Conservation (phyloP, 1,139 yeast species). For the Tardiomyces digboiensis region DNA sequence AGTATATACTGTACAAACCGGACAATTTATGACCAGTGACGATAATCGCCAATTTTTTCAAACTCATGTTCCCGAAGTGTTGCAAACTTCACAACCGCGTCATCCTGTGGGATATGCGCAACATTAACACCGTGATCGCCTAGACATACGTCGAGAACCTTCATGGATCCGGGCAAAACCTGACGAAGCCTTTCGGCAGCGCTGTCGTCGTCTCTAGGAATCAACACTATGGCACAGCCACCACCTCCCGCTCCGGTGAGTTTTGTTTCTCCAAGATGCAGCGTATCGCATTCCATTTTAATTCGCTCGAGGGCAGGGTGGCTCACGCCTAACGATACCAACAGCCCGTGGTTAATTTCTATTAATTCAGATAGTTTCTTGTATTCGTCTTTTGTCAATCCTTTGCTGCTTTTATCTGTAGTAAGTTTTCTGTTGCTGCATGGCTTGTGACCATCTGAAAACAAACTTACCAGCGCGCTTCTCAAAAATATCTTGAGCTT, state of each 20-base stretch:
- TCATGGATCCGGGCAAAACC: neutral
- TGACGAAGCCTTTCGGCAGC: neutral
- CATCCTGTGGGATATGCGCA: neutral
- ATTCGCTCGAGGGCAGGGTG: constrained; percentile 81
- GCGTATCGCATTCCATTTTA: constrained; percentile 49
- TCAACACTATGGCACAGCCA: constrained; percentile 90
- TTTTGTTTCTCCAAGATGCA: constrained; percentile 75
- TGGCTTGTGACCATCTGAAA: too few species aligned
- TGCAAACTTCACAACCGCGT: neutral
- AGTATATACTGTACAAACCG: too few species aligned
- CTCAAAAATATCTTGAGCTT: constrained; percentile 46
- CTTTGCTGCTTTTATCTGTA: too few species aligned
- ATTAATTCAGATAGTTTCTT: constrained; percentile 43
- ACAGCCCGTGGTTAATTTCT: constrained; percentile 76
- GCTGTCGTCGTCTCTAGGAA: constrained; percentile 17
- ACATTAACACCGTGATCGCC: neutral
- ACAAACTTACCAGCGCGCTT: neutral
- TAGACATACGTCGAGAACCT: neutral
- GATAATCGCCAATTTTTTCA: neutral
- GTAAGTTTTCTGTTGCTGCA: too few species aligned
- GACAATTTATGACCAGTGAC: neutral
- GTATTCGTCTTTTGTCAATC: constrained; percentile 8
- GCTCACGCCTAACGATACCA: constrained; percentile 83
- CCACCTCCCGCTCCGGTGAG: constrained; percentile 99
- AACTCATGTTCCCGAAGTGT: neutral